phyloP scores from a whole-genome alignment of 1,139 yeast species.

The Zygosaccharomyces pseudobailii region DNA sequence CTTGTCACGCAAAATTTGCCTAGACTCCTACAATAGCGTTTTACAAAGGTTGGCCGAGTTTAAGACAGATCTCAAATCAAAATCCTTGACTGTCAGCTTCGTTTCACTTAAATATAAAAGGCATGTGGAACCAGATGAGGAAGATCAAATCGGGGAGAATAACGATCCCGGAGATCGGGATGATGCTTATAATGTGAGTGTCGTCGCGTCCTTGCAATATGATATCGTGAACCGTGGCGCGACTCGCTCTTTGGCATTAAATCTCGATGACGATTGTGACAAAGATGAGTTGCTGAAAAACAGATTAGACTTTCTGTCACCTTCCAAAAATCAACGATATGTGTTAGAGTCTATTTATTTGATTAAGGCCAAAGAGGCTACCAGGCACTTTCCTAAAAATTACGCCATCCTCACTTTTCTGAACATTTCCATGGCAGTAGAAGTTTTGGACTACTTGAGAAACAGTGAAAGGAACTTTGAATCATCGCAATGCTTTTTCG shows the following conservation, averaged over 20 bases:
- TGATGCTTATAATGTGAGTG: slow-evolving; percentile 68
- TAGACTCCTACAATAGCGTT: slow-evolving; percentile 43
- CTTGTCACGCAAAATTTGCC: slow-evolving; percentile 41
- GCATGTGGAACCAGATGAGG: slow-evolving; percentile 1
- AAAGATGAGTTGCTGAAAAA: slow-evolving; percentile 39
- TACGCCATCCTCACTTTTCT: slow-evolving; percentile 81
- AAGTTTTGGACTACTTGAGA: slow-evolving; percentile 64
- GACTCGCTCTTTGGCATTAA: slow-evolving; percentile 28
- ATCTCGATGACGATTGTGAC: slow-evolving; percentile 15
- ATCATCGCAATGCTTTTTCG: slow-evolving; percentile 62
- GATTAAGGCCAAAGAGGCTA: slow-evolving; percentile 40
- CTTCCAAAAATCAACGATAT: slow-evolving; percentile 40
- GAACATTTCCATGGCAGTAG: slow-evolving; percentile 76
- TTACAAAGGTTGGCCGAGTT: slow-evolving; percentile 43
- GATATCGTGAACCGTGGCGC: slow-evolving; percentile 26
- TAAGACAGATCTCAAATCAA: slow-evolving; percentile 41
- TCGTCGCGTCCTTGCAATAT: slow-evolving; percentile 12
- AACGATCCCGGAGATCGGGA: slow-evolving; percentile 47
- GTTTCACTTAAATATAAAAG: slow-evolving; percentile 50
- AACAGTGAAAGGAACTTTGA: slow-evolving; percentile 45
- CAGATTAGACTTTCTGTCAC: slow-evolving; percentile 41
- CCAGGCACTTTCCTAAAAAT: slow-evolving; percentile 32
- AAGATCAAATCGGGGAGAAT: neutral
- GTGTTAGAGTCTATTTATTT: slow-evolving; percentile 70
- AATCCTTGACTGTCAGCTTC: slow-evolving; percentile 56